phyloP scores from a whole-genome alignment of 352 stramenopile species.

The Phytophthora multivora region DNA sequence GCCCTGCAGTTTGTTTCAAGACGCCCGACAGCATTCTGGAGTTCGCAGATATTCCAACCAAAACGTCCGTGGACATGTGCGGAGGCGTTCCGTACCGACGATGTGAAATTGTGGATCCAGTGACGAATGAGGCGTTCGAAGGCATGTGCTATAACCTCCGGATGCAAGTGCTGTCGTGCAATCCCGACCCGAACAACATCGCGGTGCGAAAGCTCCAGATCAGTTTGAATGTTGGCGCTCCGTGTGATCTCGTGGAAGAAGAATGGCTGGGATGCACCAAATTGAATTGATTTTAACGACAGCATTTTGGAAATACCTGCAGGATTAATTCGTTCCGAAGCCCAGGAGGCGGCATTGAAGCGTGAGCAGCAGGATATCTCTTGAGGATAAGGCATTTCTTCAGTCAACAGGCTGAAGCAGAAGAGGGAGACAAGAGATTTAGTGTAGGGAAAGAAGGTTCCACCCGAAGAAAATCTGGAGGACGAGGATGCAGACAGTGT shows the following conservation, averaged over 20 bases:
- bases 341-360: too few relatives aligned
- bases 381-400: too few relatives aligned
- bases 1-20: constrained; percentile 10
- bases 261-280: constrained; percentile 22
- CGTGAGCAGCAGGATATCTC: too few relatives aligned
- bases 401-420: constrained; percentile 52
- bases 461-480: constrained; percentile 35
- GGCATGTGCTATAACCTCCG: constrained; percentile 32
- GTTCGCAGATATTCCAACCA: constrained; percentile 30
- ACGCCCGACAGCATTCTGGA: constrained; percentile 19
- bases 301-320: too few relatives aligned
- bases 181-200: constrained; percentile 26
- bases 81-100: constrained; percentile 18
- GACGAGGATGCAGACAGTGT: constrained; percentile 46
- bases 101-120: constrained; percentile 16
- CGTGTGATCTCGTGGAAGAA: constrained; percentile 20
- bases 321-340: too few relatives aligned
- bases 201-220: constrained; percentile 26
- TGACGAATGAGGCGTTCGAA: not conserved
- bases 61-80: constrained; percentile 22
- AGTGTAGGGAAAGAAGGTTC: constrained; percentile 24
- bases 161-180: constrained; percentile 32
- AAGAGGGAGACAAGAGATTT: constrained; percentile 18
- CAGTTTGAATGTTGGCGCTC: constrained; percentile 10
- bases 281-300: not conserved